A percentile compares a stretch with the other conserved stretches of the same genome.
Evolutionary conservation across 805 yeast species (phyloP).

Genomic region (baker's yeast (Saccharomyces cerevisiae)): DNA sequence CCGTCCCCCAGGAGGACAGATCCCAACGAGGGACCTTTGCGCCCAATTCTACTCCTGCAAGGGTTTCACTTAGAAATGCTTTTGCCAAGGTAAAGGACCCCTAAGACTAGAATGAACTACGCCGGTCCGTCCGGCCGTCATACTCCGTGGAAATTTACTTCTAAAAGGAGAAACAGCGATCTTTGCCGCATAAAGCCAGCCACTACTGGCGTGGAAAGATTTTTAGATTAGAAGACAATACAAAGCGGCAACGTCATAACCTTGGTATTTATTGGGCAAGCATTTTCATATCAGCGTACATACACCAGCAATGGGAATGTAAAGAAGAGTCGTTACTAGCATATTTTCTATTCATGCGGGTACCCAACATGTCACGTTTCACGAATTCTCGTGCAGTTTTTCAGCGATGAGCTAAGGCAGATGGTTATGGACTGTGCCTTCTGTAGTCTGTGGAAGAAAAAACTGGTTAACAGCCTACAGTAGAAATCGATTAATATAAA

Average conservation of each 20-base stretch:
- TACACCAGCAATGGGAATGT: not conserved
- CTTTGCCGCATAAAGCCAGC: not conserved
- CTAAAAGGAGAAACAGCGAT: not conserved
- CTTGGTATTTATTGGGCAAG: not conserved
- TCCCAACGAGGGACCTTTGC: not conserved
- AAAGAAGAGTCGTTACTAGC: not conserved
- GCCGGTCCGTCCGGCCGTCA: not conserved
- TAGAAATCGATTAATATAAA: not conserved
- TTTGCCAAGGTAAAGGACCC: not conserved
- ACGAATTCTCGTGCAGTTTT: not conserved
- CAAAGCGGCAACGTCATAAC: not conserved
- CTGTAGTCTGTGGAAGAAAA: not conserved
- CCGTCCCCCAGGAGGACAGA: not conserved
- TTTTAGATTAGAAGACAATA: not conserved
- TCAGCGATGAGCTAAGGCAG: not conserved
- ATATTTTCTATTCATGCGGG: not conserved
- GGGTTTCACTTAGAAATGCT: not conserved
- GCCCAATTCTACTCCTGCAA: not conserved
- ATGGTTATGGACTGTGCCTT: not conserved
- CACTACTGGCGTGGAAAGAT: too few species aligned
- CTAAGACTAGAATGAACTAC: not conserved
- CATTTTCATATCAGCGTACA: not conserved
- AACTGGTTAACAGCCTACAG: not conserved
- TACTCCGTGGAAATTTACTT: not conserved
- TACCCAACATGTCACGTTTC: not conserved